These are phyloP conservation scores for Teratosphaeria viscida DNA, from an alignment of 2,329 filamentous ascomycete genomes.

Conservation along the genomic window DNA sequence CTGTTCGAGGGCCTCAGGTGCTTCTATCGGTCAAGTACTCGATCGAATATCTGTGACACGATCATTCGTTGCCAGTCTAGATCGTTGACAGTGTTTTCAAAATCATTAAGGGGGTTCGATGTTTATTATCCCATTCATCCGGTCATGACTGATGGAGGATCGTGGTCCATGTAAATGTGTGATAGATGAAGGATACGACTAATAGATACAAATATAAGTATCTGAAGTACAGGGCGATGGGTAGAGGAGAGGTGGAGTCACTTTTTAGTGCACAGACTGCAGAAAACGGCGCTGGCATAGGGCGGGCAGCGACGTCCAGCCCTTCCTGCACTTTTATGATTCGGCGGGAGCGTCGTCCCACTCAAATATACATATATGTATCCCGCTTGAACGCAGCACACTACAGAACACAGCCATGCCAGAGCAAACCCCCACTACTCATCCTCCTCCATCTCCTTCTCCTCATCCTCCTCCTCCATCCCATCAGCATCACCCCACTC, in stretches of 20 bases:
- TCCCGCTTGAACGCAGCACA: background rate
- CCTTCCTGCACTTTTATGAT: background rate
- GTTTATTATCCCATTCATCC: no score
- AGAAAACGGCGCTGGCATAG: background rate
- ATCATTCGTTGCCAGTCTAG: no score
- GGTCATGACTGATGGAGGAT: no score
- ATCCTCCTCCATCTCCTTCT: conserved; percentile 1
- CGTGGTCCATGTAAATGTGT: no score
- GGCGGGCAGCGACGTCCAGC: background rate
- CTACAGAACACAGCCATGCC: background rate
- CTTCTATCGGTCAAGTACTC: no score
- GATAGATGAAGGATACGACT: no score
- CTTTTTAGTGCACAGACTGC: background rate
- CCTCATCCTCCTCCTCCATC: conserved; percentile 26
- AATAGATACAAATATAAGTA: no score
- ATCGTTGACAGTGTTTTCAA: no score
- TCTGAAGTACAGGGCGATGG: no score
- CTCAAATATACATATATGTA: background rate
- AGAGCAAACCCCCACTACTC: background rate
- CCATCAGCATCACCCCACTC: conserved; percentile 41
- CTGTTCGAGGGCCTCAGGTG: no score
- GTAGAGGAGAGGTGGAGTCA: background rate
- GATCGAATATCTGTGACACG: no score
- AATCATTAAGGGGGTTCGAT: no score
- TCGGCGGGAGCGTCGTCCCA: background rate